Base-by-base conservation (phyloP, 2,329 filamentous ascomycete species). In the Cryphonectria nitschkei region DNA sequence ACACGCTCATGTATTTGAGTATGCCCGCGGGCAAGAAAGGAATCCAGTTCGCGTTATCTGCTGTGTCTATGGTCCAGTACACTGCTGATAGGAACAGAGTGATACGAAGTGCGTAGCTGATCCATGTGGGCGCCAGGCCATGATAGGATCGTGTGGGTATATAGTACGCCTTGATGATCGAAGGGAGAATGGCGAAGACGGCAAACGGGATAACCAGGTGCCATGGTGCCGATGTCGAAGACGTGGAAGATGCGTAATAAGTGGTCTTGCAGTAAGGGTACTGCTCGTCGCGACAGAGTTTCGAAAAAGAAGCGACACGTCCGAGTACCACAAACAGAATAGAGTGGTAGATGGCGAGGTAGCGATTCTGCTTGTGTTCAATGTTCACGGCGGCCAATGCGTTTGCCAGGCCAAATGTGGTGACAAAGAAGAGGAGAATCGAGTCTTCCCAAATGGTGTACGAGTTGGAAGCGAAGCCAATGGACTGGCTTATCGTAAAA, bases 391-490 rank as follows among this genome's bases (percentile, higher is more conserved):
- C 95, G 2, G 92, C 90, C 16, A 93, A 81, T 16, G 92, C 87
- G 50, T 92, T 89, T n/a, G 91, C 85, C 8, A 94, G 81, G 41
- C 94, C 95, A 78, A 98, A 98, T 0, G 95, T 96, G 2, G 90
- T 89, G 71, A 98, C 88, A 82, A 98, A 95, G 83, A 97, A 97
- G 3, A 97, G 85, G 5, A 97, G 86, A 69, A 98, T 98, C 19
- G 94, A 93, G 77, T 99, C 96, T 82, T 99, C 96, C 95, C 96
- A 99, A 75, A 99, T 97, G 0, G 95, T 98, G 81, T 95, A 99
- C 0, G 96, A 99, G 81, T 99, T 99, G 3, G 96, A 96, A 0
- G 95, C 95, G 79, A 98, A 99, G 9, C 96, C 95, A 67, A 93
- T 84, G n/a, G 94, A 97, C 77, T 97, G 93, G 73, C 92, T 90